A percentile compares a stretch with the other conserved stretches of the same genome.
These are phyloP conservation scores for Venturia aucupariae DNA, from an alignment of 2,329 filamentous ascomycete genomes.

Conservation along the genomic window DNA sequence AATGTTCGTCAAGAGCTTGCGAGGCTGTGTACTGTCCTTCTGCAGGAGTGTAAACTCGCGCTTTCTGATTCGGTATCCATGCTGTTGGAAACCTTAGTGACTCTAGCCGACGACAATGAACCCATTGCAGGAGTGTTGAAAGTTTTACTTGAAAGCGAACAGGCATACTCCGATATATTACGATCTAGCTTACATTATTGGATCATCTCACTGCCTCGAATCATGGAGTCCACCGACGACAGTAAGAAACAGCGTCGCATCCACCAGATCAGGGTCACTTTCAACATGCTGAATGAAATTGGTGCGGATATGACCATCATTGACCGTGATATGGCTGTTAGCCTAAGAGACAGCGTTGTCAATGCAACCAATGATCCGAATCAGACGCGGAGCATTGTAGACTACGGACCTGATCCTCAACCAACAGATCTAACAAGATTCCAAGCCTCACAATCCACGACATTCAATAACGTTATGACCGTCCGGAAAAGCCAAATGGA, in stretches of 20 bases:
- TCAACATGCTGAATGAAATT: constrained; percentile 54
- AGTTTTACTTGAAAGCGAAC: constrained; percentile 54
- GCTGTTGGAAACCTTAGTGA: constrained; percentile 72
- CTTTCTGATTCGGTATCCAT: constrained; percentile 60
- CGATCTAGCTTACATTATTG: constrained; percentile 69
- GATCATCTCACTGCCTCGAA: constrained; percentile 67
- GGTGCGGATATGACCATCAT: constrained; percentile 57
- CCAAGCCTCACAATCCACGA: constrained; percentile 18
- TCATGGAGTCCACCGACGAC: constrained; percentile 80
- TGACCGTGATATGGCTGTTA: constrained; percentile 55
- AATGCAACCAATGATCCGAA: constrained; percentile 32
- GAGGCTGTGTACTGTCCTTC: constrained; percentile 60
- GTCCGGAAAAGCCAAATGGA: constrained; percentile 54
- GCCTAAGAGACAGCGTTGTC: constrained; percentile 64
- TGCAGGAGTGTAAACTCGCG: constrained; percentile 70
- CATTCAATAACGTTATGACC: constrained; percentile 51
- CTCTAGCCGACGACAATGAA: constrained; percentile 48
- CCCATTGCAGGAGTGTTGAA: constrained; percentile 38
- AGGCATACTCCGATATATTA: constrained; percentile 52
- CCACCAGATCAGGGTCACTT: constrained; percentile 65
- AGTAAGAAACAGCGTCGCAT: constrained; percentile 63
- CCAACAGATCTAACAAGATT: constrained; percentile 6
- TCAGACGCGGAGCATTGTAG: not conserved
- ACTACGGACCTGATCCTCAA: not conserved
- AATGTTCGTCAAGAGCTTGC: constrained; percentile 62